Conservation (phyloP, 2,329 filamentous ascomycete species). For the Nothomitra cinnamomea region DNA sequence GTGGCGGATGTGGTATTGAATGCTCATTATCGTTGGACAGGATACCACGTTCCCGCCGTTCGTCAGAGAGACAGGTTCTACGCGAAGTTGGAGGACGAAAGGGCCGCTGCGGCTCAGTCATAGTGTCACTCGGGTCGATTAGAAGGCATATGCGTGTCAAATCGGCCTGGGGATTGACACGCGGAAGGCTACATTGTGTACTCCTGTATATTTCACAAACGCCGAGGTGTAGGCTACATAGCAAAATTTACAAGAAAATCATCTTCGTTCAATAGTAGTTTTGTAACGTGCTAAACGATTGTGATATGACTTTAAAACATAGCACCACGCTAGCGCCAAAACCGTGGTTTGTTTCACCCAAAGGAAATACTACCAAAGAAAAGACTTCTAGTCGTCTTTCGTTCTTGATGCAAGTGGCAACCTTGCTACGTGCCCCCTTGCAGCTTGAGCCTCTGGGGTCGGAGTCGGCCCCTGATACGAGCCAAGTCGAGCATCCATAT, state of each 20-base stretch:
- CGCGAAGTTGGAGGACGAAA: slow-evolving; percentile 24
- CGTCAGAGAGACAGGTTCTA: slow-evolving; percentile 25
- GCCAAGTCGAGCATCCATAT: background rate
- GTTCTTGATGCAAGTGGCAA: background rate
- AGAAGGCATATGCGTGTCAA: background rate
- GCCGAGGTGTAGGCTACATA: background rate
- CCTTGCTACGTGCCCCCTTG: background rate
- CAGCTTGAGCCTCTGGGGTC: background rate
- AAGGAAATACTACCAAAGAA: background rate
- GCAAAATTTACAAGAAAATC: background rate
- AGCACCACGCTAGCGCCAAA: too few relatives aligned
- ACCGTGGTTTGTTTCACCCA: too few relatives aligned
- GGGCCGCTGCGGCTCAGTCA: slow-evolving; percentile 14
- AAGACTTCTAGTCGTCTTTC: background rate
- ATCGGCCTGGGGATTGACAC: background rate
- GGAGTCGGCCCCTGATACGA: background rate
- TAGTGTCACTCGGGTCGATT: background rate
- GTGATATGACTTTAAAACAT: too few relatives aligned
- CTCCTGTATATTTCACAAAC: background rate
- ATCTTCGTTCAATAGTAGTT: background rate
- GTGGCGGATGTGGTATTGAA: background rate
- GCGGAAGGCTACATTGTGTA: background rate
- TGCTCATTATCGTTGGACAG: slow-evolving; percentile 9
- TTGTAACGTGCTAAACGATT: too few relatives aligned
- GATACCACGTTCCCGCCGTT: slow-evolving; percentile 27